Conservation (phyloP, 352 stramenopile species). For the Phytophthora hibernalis region DNA sequence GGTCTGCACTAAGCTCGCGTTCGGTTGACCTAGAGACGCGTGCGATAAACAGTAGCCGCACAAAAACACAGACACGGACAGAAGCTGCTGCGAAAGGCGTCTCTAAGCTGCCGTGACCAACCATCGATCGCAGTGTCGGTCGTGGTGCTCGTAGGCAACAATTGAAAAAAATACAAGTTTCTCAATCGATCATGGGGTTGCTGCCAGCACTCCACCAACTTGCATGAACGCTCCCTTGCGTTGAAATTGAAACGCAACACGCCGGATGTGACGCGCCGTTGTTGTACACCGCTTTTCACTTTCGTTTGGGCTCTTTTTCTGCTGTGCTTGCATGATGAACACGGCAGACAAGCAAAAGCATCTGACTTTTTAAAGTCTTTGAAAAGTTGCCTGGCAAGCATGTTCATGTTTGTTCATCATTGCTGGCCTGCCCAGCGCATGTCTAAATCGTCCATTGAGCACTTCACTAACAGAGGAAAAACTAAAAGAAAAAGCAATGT, state of each 20-base stretch:
- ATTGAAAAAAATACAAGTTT: conserved; percentile 37
- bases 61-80: conserved; percentile 23
- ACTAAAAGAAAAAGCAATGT: conserved; percentile 40
- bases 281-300: conserved; percentile 27
- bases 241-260: conserved; percentile 30
- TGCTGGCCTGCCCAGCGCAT: no score
- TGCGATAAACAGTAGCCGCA: conserved; percentile 32
- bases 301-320: neutral
- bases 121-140: conserved; percentile 35
- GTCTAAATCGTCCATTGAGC: conserved; percentile 48
- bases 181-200: conserved; percentile 7
- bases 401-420: conserved; percentile 31
- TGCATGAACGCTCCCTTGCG: no score
- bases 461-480: conserved; percentile 58
- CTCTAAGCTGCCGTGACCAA: conserved; percentile 24
- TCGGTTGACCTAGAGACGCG: conserved; percentile 3
- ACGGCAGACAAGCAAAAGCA: conserved; percentile 14
- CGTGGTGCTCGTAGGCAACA: conserved; percentile 10
- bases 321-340: conserved; percentile 20
- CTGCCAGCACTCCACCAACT: no score
- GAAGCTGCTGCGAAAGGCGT: conserved; percentile 32
- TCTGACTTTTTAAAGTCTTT: no score
- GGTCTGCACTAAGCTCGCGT: conserved; percentile 64
- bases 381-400: neutral
- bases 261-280: conserved; percentile 29